Conservation (phyloP, 1,284 basidiomycete genomes). For the Apiotrichum akiyoshidainum region DNA sequence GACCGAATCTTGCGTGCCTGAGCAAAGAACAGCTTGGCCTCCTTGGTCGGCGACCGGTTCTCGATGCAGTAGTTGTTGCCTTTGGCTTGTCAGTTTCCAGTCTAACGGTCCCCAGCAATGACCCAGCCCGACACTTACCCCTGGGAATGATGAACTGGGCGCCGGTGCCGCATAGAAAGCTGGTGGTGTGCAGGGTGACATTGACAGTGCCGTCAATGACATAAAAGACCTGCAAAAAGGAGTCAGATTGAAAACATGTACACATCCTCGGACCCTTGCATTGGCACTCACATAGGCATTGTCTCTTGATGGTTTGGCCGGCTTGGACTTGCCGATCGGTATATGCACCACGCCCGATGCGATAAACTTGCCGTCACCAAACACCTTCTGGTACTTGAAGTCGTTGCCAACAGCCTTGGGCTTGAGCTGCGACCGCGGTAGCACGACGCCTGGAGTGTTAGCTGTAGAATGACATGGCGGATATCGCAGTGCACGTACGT, state of each 20-base stretch:
- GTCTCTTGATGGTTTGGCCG: slow-evolving; percentile 83
- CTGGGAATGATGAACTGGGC: slow-evolving; percentile 88
- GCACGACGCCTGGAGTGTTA: slow-evolving; percentile 18
- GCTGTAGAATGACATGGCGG: background rate
- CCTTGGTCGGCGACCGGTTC: slow-evolving; percentile 71
- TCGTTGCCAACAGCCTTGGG: slow-evolving; percentile 60
- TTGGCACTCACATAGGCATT: slow-evolving; percentile 78
- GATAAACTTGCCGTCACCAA: slow-evolving; percentile 85
- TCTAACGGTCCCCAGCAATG: background rate
- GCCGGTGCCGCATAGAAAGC: slow-evolving; percentile 72
- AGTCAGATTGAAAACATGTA: background rate
- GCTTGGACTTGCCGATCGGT: slow-evolving; percentile 72
- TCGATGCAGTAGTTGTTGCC: slow-evolving; percentile 88
- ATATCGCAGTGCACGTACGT: slow-evolving; percentile 57
- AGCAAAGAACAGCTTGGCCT: slow-evolving; percentile 84
- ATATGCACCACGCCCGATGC: slow-evolving; percentile 84
- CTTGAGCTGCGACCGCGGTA: slow-evolving; percentile 57
- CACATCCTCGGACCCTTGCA: slow-evolving; percentile 19
- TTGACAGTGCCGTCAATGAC: slow-evolving; percentile 83
- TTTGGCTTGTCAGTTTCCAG: slow-evolving; percentile 33
- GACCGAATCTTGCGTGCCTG: slow-evolving; percentile 73
- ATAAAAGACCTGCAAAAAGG: slow-evolving; percentile 68
- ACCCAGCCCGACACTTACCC: slow-evolving; percentile 57
- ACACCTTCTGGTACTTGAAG: slow-evolving; percentile 91
- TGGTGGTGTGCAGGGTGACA: slow-evolving; percentile 74